Conservation (phyloP, 768 basidiomycete genomes). For the Mrakia blollopis region DNA sequence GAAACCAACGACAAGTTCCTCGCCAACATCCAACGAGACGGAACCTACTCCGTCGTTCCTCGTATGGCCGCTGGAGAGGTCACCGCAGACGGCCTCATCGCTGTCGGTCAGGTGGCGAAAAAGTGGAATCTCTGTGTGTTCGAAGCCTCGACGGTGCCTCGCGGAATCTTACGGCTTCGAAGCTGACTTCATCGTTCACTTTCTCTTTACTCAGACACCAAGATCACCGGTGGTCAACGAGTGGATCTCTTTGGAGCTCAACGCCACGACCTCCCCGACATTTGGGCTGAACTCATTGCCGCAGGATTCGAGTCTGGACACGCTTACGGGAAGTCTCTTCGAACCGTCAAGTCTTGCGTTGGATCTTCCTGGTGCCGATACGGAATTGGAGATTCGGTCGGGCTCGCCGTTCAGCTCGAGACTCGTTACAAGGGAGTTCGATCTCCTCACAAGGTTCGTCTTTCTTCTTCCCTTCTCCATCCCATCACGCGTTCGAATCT, state of each 20-base stretch:
- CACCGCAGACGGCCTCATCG: slow-evolving; percentile 62
- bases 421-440: slow-evolving; percentile 63
- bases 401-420: slow-evolving; percentile 65
- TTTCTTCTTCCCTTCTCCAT: neutral
- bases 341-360: slow-evolving; percentile 74
- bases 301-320: slow-evolving; percentile 73
- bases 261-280: slow-evolving; percentile 63
- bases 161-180: no score
- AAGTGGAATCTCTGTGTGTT: slow-evolving; percentile 54
- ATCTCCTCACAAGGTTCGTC: slow-evolving; percentile 29
- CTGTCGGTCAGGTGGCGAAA: slow-evolving; percentile 60
- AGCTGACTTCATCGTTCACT: no score
- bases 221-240: slow-evolving; percentile 53
- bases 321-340: slow-evolving; percentile 63
- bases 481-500: no score
- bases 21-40: slow-evolving; percentile 64
- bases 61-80: slow-evolving; percentile 67
- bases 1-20: slow-evolving; percentile 49
- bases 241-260: slow-evolving; percentile 68
- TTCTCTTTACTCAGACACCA: slow-evolving; percentile 48
- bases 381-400: slow-evolving; percentile 69
- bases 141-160: no score
- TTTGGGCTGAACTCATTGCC: slow-evolving; percentile 58
- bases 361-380: slow-evolving; percentile 62
- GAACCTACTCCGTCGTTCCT: slow-evolving; percentile 67